Evolutionary conservation across 108 stramenopile genomes (phyloP).

Genomic region (Aurantiochytrium sp.): DNA sequence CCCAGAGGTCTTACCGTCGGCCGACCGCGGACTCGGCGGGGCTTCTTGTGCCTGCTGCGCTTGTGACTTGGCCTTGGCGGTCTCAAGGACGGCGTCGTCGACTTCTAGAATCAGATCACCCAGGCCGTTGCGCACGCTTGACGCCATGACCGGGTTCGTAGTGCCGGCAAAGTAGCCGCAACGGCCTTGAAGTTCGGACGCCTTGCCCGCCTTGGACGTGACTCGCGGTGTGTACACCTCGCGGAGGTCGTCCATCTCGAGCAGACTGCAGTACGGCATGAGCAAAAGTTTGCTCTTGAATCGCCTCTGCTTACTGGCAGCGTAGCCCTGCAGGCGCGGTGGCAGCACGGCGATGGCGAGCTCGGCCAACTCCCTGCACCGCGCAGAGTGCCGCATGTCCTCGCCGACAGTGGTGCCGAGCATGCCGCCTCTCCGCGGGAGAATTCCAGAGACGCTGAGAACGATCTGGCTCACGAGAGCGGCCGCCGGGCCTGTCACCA

Average conservation of each 20-base stretch:
- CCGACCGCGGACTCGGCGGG: too few relatives aligned
- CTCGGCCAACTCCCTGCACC: neutral
- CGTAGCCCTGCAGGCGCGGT: neutral
- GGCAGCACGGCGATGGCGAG: neutral
- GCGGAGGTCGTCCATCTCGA: neutral
- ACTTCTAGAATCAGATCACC: neutral
- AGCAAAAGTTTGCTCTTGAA: conserved; percentile 7
- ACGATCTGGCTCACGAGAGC: conserved; percentile 3
- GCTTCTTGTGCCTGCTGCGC: too few relatives aligned
- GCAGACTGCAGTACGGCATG: conserved; percentile 2
- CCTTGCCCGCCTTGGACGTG: neutral
- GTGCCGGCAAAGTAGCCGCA: conserved; percentile 18
- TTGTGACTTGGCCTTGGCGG: too few relatives aligned
- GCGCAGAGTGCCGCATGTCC: neutral
- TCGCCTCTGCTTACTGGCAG: neutral
- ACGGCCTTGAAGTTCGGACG: neutral
- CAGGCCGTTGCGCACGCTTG: neutral
- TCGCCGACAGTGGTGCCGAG: neutral
- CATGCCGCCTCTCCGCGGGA: neutral
- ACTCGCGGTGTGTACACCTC: conserved; percentile 17
- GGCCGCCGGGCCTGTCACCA: neutral
- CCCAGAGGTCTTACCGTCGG: too few relatives aligned
- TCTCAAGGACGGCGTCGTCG: neutral
- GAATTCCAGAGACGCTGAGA: neutral
- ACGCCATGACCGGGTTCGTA: neutral